Conservation (phyloP, 2,329 filamentous ascomycete genomes). For the Colletotrichum scovillei region DNA sequence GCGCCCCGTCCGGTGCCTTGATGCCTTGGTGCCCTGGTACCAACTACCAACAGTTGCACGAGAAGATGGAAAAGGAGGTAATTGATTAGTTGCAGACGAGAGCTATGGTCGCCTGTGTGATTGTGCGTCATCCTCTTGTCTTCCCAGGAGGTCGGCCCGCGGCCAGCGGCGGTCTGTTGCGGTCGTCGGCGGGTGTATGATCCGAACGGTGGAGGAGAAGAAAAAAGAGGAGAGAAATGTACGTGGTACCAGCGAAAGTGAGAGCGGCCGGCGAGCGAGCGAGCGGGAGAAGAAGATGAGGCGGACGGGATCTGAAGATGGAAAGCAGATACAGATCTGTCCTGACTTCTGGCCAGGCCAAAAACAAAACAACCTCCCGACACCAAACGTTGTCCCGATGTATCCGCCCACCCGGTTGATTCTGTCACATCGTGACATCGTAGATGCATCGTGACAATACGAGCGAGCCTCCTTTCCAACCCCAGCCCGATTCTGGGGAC, state of each 20-base stretch:
- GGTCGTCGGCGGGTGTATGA: constrained; percentile 9
- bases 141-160: constrained; percentile 14
- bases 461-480: background rate
- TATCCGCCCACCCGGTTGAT: background rate
- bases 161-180: constrained; percentile 21
- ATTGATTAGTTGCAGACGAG: constrained; percentile 29
- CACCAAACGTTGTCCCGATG: constrained; percentile 1
- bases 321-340: background rate
- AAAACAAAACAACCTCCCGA: background rate
- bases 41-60: constrained; percentile 20
- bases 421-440: constrained; percentile 17
- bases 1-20: background rate
- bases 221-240: background rate
- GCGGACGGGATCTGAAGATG: background rate
- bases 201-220: background rate
- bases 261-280: constrained; percentile 5
- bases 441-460: constrained; percentile 15
- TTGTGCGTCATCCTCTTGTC: constrained; percentile 29
- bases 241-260: constrained; percentile 22
- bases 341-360: background rate
- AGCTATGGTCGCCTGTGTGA: constrained; percentile 28
- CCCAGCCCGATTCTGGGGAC: background rate
- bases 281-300: background rate
- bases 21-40: too few relatives aligned
- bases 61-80: constrained; percentile 10